Percentiles rank a stretch among this genome's conserved stretches.
These are phyloP conservation scores for Craspedostauros australis DNA, from an alignment of 108 stramenopile species.

Conservation along the genomic window DNA sequence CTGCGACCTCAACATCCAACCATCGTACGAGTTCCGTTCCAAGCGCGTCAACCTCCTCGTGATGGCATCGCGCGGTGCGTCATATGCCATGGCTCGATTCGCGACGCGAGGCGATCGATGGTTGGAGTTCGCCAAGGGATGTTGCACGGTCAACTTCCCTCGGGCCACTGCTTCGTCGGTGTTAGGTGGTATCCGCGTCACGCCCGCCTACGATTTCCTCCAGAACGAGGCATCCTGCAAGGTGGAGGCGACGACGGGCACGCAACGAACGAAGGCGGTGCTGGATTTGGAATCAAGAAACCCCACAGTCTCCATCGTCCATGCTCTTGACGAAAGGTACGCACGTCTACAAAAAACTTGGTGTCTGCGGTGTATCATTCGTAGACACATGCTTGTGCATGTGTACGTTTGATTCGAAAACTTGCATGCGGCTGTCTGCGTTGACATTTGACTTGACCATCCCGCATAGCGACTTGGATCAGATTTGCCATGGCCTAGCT, in stretches of 20 bases:
- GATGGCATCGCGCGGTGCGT: constrained; percentile 18
- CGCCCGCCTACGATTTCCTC: constrained; percentile 27
- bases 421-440: not conserved
- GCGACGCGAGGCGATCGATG: not conserved
- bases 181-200: constrained; percentile 23
- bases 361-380: not conserved
- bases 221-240: constrained; percentile 15
- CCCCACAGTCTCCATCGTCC: constrained; percentile 40
- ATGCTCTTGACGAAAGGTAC: constrained; percentile 39
- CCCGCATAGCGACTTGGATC: not conserved
- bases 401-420: not conserved
- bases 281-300: constrained; percentile 36
- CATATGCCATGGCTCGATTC: constrained; percentile 17
- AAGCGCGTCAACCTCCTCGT: constrained; percentile 4
- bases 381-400: no score
- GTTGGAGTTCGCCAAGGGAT: constrained; percentile 17
- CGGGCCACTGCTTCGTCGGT: constrained; percentile 16
- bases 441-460: not conserved
- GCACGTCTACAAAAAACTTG: not conserved
- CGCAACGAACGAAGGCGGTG: constrained; percentile 38
- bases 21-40: constrained; percentile 17
- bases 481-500: not conserved
- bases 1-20: constrained; percentile 15
- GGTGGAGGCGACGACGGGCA: constrained; percentile 34
- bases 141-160: constrained; percentile 15